Evolutionary conservation across 768 basidiomycete species (phyloP), one percentile per base, ranked within the genome.

Genomic region (Termitomyces sp.): DNA sequence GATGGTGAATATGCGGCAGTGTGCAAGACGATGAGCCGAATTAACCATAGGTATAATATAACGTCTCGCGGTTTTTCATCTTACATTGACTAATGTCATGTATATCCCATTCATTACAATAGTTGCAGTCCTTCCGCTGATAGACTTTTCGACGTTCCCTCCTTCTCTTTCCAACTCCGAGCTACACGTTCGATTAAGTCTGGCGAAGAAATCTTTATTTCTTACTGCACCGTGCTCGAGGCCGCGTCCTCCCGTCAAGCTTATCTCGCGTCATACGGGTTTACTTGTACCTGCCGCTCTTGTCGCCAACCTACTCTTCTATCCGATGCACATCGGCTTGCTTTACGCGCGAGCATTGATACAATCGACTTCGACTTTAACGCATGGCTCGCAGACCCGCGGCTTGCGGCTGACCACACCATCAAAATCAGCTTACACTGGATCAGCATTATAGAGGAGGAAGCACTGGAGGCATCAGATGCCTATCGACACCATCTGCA

Each of bases 41-140:
- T 74, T 42, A 77, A 75, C 44, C 74, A 75, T 53, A 74, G 75
- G 75, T 72, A 55, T 21, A 54, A 14, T 6, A 35, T 2, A 25
- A 7, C 16, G 5, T 23, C 35, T 46, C 14, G 17, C 21, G 11
- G 14, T 10, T 12, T 55, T 4, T 41, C 12, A 46, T 45, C n/a
- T 48, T 16, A 44, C 19, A 35, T 1, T 41, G 38, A 35, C 14
- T 37, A 40, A 44, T 43, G n/a, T n/a, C 14, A 23, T 16, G 32
- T 11, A 19, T 34, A 41, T 7, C 19, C 37, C 14, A 37, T 37
- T 2, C 25, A 25, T 38, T 21, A 23, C 40, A 6, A 47, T 46
- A 74, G 73, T 50, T 73, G 74, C 56, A 62, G 68, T 17, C 66
- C 72, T 27, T 73, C 72, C 40, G 63, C 67, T 0, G 58, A 57